A percentile compares a stretch with the other conserved stretches of the same genome.
These are phyloP conservation scores for Floccularia luteovirens DNA, from an alignment of 768 basidiomycete species.

Conservation along the genomic window DNA sequence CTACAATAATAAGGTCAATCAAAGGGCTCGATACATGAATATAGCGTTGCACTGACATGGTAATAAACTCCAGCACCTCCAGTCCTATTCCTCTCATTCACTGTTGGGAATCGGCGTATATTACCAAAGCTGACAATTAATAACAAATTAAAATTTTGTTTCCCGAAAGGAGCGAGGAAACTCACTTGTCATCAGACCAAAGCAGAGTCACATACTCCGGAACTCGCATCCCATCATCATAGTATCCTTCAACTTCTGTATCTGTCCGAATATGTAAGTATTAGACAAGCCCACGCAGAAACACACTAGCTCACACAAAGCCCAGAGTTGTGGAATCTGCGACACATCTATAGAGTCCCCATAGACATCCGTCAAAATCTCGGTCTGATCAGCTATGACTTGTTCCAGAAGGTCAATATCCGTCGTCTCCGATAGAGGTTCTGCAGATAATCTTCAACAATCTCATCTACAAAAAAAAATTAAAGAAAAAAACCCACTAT, in stretches of 20 bases:
- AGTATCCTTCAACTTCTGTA: conserved; percentile 62
- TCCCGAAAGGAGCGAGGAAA: conserved; percentile 2
- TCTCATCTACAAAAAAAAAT: background rate
- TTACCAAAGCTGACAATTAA: conserved; percentile 50
- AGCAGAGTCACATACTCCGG: conserved; percentile 60
- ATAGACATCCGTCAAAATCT: conserved; percentile 48
- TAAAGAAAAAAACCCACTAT: conserved; percentile 35
- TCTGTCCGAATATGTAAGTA: conserved; percentile 15
- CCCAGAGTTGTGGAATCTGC: conserved; percentile 60
- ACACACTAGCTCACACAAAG: conserved; percentile 45
- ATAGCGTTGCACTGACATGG: conserved; percentile 29
- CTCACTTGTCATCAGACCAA: conserved; percentile 70
- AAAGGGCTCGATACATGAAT: conserved; percentile 1
- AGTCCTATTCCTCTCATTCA: conserved; percentile 46
- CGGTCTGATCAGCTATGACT: conserved; percentile 53
- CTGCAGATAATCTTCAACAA: conserved; percentile 16
- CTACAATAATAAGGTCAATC: too few relatives aligned
- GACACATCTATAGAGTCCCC: conserved; percentile 35
- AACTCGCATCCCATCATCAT: conserved; percentile 52
- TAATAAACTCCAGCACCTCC: conserved; percentile 72
- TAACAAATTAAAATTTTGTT: background rate
- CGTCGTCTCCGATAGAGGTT: conserved; percentile 42
- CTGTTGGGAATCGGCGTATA: conserved; percentile 51
- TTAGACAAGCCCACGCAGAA: background rate
- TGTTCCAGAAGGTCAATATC: conserved; percentile 45